Conservation (phyloP, 441 rosid species). For the Erodium texanum region DNA sequence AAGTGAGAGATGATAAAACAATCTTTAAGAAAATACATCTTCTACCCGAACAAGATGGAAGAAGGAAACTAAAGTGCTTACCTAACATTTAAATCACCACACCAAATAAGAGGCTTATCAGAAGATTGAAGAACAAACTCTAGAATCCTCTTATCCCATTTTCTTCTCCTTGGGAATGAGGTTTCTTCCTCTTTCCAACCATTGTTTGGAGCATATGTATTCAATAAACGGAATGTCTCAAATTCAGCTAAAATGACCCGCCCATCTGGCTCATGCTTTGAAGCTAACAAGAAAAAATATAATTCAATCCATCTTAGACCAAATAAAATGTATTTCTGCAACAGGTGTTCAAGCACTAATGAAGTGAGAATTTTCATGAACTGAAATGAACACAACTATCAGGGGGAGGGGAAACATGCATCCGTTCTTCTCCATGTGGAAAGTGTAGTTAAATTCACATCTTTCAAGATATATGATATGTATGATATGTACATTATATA, state of each 20-base stretch:
- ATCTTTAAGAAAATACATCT: constrained; percentile 6
- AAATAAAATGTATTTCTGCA: constrained; percentile 4
- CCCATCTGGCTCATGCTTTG: constrained; percentile 89
- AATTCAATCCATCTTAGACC: neutral
- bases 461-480: neutral
- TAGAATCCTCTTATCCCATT: constrained; percentile 83
- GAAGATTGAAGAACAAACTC: constrained; percentile 61
- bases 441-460: neutral
- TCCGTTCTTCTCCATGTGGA: neutral
- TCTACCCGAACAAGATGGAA: constrained; percentile 8
- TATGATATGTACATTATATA: neutral
- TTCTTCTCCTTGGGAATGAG: constrained; percentile 84
- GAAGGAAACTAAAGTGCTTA: constrained; percentile 14
- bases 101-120: constrained; percentile 92
- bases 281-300: constrained; percentile 35
- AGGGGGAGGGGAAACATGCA: neutral
- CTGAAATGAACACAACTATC: neutral
- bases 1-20: neutral
- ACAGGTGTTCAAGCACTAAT: neutral
- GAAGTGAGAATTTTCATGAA: constrained; percentile 4
- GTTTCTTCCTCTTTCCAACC: constrained; percentile 98
- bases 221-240: constrained; percentile 59
- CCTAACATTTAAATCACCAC: constrained; percentile 98
- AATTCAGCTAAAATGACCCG: constrained; percentile 91
- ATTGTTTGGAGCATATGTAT: constrained; percentile 88